These are phyloP conservation scores for Ophiostoma fasciatum DNA, from an alignment of 2,329 filamentous ascomycete genomes.

Conservation along the genomic window DNA sequence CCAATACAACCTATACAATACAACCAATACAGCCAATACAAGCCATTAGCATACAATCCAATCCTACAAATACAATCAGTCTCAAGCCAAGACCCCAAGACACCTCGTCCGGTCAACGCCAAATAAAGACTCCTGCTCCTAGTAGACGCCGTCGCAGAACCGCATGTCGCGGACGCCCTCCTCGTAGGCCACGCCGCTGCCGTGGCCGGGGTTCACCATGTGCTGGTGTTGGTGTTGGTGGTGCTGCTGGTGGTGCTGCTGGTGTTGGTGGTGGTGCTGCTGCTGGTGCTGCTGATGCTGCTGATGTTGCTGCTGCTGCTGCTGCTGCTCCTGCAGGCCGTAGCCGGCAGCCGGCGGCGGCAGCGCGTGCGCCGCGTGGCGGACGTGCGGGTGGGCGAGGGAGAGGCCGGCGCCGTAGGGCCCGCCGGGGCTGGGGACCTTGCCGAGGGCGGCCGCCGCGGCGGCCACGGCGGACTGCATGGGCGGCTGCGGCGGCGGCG, in stretches of 20 bases:
- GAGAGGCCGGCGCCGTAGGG: neutral
- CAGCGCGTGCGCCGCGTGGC: neutral
- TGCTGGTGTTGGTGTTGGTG: constrained; percentile 8
- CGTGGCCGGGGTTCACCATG: neutral
- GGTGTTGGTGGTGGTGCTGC: constrained; percentile 4
- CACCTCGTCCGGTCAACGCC: too few relatives aligned
- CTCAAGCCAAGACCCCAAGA: too few relatives aligned
- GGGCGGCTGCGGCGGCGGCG: neutral
- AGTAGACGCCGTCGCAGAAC: constrained; percentile 3
- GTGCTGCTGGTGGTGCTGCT: constrained; percentile 3
- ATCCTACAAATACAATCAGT: too few relatives aligned
- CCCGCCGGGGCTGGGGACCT: neutral
- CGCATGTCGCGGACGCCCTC: neutral
- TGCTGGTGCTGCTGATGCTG: constrained; percentile 5
- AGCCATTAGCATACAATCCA: too few relatives aligned
- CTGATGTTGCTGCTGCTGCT: neutral
- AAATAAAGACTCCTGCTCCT: too few relatives aligned
- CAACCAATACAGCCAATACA: too few relatives aligned
- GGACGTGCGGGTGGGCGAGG: too few relatives aligned
- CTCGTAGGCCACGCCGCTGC: neutral
- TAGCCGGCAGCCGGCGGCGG: constrained; percentile 5
- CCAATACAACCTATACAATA: too few relatives aligned
- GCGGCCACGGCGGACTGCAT: too few relatives aligned
- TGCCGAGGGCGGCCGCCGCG: neutral
- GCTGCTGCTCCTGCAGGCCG: constrained; percentile 5